Base-by-base conservation (phyloP, 345 rosid species). In the Turritis glabra region DNA sequence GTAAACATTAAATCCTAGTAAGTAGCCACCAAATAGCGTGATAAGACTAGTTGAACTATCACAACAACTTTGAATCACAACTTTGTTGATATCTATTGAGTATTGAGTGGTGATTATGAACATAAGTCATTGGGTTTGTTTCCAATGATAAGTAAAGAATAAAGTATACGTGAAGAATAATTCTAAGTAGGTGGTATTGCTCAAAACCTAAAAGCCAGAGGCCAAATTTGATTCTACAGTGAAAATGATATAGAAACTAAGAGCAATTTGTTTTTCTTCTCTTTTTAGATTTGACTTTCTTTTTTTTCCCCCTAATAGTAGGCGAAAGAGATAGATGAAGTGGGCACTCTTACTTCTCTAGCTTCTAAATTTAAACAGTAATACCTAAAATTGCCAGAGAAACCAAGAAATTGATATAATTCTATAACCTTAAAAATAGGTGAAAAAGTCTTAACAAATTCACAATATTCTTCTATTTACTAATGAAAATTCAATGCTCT, bases 111-210 rank as follows among this genome's bases (percentile, higher is more conserved):
- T 76, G 69, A 76, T 61, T 23, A 75, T 43, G 66, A 63, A 63
- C 76, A 33, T 62, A 26, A 30, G 69, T 75, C 63, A 61, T 62
- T 33, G 54, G 33, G 44, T 76, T 52, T 76, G 47, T 52, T 76
- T 25, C 52, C 40, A 63, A 35, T 76, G 50, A 70, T 70, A 76
- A 76, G 71, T 63, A 70, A 70, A 69, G 71, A 76, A 63, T 54
- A 77, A 77, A 71, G 80, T 77, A 70, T 58, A 77, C 81, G 77
- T 77, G 73, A 72, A 77, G 81, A 71, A 77, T 58, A 72, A 72
- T 72, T 77, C 62, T 77, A 66, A 77, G 81, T 72, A 66, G 81
- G 73, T 71, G 73, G 73, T 50, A 43, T 17, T 40, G 25, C 57
- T 71, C 72, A 58, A 37, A 51, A n/a, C 38, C 68, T 29, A 40